phyloP scores from a whole-genome alignment of 2,329 filamentous ascomycete genomes.

The Cordyceps tenuipes region DNA sequence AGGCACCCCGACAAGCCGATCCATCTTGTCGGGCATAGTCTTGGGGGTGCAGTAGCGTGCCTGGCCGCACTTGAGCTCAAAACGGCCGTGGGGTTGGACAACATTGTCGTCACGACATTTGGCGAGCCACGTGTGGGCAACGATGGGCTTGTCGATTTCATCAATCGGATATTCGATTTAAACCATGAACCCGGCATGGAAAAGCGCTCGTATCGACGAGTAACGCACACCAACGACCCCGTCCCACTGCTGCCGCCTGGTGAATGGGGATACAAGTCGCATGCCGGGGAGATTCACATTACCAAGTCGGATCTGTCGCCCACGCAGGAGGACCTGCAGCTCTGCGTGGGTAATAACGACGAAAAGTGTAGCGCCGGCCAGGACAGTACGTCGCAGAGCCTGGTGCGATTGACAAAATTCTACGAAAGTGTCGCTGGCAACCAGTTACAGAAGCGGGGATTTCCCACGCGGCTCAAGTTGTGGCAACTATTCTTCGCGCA shows the following conservation, averaged over 20 bases:
- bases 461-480: slow-evolving; percentile 57
- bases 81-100: slow-evolving; percentile 61
- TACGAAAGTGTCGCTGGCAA: slow-evolving; percentile 12
- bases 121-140: slow-evolving; percentile 72
- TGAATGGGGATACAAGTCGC: slow-evolving; percentile 82
- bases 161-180: slow-evolving; percentile 46
- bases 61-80: slow-evolving; percentile 78
- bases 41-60: slow-evolving; percentile 86
- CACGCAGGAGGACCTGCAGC: slow-evolving; percentile 54
- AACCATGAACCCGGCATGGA: slow-evolving; percentile 21
- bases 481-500: slow-evolving; percentile 93
- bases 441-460: slow-evolving; percentile 34
- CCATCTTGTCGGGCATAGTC: slow-evolving; percentile 78
- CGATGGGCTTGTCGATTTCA: slow-evolving; percentile 41
- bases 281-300: slow-evolving; percentile 85
- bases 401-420: slow-evolving; percentile 18
- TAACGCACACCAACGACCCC: slow-evolving; percentile 82
- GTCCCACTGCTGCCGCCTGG: slow-evolving; percentile 77
- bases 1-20: slow-evolving; percentile 64
- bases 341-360: slow-evolving; percentile 68
- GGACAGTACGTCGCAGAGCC: slow-evolving; percentile 28
- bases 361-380: slow-evolving; percentile 59
- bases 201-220: slow-evolving; percentile 53
- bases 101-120: slow-evolving; percentile 77
- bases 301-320: slow-evolving; percentile 63